Evolutionary conservation across 2,329 filamentous ascomycete genomes (phyloP).

Genomic region (Xylaria polymorpha): DNA sequence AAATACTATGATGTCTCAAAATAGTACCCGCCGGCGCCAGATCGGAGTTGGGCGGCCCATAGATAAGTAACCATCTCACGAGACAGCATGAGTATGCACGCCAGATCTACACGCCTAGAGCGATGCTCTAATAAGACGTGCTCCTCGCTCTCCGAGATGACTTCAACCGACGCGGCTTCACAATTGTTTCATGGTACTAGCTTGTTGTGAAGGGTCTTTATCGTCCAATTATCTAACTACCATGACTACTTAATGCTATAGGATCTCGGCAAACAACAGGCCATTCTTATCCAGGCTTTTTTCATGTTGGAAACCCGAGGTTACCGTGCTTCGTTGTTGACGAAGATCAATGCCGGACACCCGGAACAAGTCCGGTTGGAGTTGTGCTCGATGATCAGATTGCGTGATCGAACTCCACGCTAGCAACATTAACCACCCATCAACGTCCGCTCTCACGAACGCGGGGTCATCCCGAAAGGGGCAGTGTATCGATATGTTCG

Average conservation of each 20-base stretch:
- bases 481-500: constrained; percentile 15
- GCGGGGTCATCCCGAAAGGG: constrained; percentile 31
- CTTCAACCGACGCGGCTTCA: background rate
- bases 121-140: constrained; percentile 29
- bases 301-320: background rate
- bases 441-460: constrained; percentile 30
- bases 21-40: constrained; percentile 15
- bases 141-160: background rate
- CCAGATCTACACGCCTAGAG: constrained; percentile 2
- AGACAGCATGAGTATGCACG: background rate
- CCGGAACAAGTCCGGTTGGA: constrained; percentile 9
- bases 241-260: too few species aligned
- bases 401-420: constrained; percentile 48
- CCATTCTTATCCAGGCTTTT: background rate
- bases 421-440: constrained; percentile 46
- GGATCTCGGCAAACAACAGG: background rate
- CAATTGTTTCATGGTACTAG: background rate
- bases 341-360: constrained; percentile 2
- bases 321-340: background rate
- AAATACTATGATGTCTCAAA: background rate
- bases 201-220: background rate
- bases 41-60: constrained; percentile 20
- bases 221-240: background rate
- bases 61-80: constrained; percentile 5
- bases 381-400: constrained; percentile 37